These are phyloP conservation scores for Candida hispaniensis DNA, from an alignment of 805 yeast species.

Conservation along the genomic window DNA sequence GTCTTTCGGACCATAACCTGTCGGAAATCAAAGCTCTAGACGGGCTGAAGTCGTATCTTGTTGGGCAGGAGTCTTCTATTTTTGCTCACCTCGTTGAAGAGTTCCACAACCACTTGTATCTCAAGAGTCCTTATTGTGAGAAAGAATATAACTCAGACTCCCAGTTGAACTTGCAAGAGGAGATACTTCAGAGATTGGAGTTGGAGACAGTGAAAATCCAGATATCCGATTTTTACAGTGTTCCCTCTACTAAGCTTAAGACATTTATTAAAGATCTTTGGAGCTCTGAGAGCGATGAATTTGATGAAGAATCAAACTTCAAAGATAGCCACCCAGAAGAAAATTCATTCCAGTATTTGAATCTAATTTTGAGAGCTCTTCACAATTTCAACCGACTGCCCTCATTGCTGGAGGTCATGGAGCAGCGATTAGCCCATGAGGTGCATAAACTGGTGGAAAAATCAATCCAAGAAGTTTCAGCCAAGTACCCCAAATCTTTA, in stretches of 20 bases:
- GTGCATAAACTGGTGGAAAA: slow-evolving; percentile 50
- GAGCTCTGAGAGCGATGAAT: slow-evolving; percentile 12
- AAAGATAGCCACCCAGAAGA: slow-evolving; percentile 31
- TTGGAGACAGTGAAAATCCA: slow-evolving; percentile 14
- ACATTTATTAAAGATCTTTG: slow-evolving; percentile 18
- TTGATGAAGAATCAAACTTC: slow-evolving; percentile 24
- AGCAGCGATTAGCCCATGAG: slow-evolving; percentile 49
- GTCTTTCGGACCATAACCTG: slow-evolving; percentile 27
- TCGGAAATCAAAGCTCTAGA: slow-evolving; percentile 26
- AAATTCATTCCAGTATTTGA: slow-evolving; percentile 45
- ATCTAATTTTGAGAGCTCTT: slow-evolving; percentile 44
- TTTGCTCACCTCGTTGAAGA: slow-evolving; percentile 72
- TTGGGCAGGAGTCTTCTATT: slow-evolving; percentile 35
- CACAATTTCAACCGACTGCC: slow-evolving; percentile 51
- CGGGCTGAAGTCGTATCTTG: slow-evolving; percentile 26
- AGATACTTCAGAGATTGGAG: slow-evolving; percentile 23
- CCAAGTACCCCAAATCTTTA: slow-evolving; percentile 40
- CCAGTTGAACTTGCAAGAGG: slow-evolving; percentile 20
- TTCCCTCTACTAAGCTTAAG: slow-evolving; percentile 22
- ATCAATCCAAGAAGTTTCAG: slow-evolving; percentile 53
- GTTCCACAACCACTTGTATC: slow-evolving; percentile 55
- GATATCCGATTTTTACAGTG: slow-evolving; percentile 20
- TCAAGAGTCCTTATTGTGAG: slow-evolving; percentile 36
- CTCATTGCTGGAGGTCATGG: slow-evolving; percentile 44
- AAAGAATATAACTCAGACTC: slow-evolving; percentile 22